These are phyloP conservation scores for Annona cherimola DNA, from an alignment of 164 flowering plant species.

Conservation along the genomic window DNA sequence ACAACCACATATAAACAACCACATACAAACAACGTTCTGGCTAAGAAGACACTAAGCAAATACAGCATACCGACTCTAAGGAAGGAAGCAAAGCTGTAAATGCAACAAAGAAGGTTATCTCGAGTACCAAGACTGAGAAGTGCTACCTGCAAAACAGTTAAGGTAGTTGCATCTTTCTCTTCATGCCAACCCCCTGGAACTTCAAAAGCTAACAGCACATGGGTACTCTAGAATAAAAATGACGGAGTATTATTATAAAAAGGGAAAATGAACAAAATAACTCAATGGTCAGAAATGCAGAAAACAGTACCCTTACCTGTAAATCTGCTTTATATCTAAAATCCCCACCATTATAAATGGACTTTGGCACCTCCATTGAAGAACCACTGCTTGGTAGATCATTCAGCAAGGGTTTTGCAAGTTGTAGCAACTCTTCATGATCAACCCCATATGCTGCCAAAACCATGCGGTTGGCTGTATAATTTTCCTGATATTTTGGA, in stretches of 20 bases:
- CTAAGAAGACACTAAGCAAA: not conserved
- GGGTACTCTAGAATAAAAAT: slow-evolving; percentile 34
- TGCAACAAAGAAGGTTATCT: not conserved
- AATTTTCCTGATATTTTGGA: slow-evolving; percentile 45
- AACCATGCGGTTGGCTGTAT: slow-evolving; percentile 77
- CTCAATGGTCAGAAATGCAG: not conserved
- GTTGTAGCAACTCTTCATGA: slow-evolving; percentile 49
- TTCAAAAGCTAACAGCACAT: slow-evolving; percentile 78
- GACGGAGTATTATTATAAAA: not conserved
- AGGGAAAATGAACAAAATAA: not conserved
- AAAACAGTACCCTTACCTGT: slow-evolving; percentile 29
- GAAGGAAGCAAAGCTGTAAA: not conserved
- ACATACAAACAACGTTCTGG: not conserved
- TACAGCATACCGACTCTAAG: not conserved
- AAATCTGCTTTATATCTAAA: slow-evolving; percentile 52
- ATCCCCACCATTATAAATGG: slow-evolving; percentile 74
- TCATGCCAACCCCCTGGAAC: slow-evolving; percentile 75
- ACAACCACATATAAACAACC: not conserved
- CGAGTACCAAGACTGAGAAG: not conserved
- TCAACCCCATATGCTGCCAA: slow-evolving; percentile 83
- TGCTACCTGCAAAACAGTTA: slow-evolving; percentile 72
- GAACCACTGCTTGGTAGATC: slow-evolving; percentile 41
- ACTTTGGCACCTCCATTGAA: slow-evolving; percentile 40
- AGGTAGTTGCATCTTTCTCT: slow-evolving; percentile 49
- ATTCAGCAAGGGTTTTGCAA: slow-evolving; percentile 70